Evolutionary conservation across 2,329 filamentous ascomycete genomes (phyloP).

Genomic region (Pseudogymnoascus sp.): DNA sequence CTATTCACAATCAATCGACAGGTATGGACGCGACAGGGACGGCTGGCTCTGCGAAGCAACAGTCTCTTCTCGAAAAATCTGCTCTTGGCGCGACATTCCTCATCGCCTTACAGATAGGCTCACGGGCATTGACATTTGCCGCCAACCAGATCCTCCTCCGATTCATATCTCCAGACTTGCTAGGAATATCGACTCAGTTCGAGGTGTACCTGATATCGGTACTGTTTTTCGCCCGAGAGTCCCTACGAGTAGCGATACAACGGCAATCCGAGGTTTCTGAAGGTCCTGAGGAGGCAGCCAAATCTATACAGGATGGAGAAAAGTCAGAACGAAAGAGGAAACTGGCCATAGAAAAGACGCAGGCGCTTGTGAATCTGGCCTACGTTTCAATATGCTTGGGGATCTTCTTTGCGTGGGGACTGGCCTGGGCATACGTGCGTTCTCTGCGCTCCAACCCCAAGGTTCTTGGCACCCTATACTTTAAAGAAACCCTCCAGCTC

Average conservation of each 20-base stretch:
- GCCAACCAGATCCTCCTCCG: conserved; percentile 88
- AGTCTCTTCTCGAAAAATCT: conserved; percentile 11
- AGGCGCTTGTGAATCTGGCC: conserved; percentile 80
- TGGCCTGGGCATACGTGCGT: conserved; percentile 61
- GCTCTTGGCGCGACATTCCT: conserved; percentile 68
- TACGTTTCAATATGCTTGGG: conserved; percentile 70
- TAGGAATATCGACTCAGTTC: conserved; percentile 81
- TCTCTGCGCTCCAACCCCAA: conserved; percentile 40
- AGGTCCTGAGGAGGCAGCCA: conserved; percentile 10
- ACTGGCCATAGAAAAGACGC: conserved; percentile 37
- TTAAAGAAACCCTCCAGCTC: conserved; percentile 44
- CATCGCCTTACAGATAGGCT: conserved; percentile 78
- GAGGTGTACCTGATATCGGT: conserved; percentile 89
- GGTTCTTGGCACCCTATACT: conserved; percentile 50
- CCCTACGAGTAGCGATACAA: conserved; percentile 82
- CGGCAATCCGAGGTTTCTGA: conserved; percentile 46
- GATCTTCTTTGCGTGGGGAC: conserved; percentile 48
- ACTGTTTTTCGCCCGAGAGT: conserved; percentile 91
- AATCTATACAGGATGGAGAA: conserved; percentile 12
- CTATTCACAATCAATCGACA: neutral
- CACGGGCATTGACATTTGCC: conserved; percentile 80
- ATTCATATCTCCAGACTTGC: conserved; percentile 72
- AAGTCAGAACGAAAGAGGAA: conserved; percentile 15
- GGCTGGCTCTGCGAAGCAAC: neutral
- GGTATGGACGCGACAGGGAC: conserved; percentile 4